Conservation (phyloP, 352 stramenopile species). For the Pythium dissotocum region DNA sequence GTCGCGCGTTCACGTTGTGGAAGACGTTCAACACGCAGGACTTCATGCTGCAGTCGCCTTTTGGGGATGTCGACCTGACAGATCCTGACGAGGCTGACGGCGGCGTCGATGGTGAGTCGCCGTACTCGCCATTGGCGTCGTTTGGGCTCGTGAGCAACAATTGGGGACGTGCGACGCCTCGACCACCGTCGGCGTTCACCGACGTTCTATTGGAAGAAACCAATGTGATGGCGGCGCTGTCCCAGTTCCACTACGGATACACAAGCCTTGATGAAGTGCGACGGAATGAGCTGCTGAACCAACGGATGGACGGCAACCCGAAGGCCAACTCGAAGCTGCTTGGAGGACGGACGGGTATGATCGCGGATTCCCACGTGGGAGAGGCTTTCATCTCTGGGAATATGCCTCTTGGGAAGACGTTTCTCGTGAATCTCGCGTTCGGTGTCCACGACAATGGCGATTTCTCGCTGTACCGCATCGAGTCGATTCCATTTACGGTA, state of each 20-base stretch:
- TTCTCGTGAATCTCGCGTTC: conserved; percentile 66
- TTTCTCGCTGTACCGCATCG: conserved; percentile 65
- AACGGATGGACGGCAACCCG: conserved; percentile 60
- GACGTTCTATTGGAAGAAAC: conserved; percentile 65
- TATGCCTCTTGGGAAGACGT: conserved; percentile 54
- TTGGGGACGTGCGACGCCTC: conserved; percentile 30
- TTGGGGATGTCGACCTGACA: neutral
- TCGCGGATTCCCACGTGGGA: conserved; percentile 65
- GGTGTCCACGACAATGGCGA: conserved; percentile 69
- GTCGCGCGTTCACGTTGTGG: conserved; percentile 69
- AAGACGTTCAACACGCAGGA: conserved; percentile 53
- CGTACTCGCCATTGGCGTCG: conserved; percentile 6
- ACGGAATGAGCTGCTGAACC: conserved; percentile 55
- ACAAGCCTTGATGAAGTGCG: conserved; percentile 55
- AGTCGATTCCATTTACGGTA: conserved; percentile 77
- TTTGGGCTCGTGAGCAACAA: conserved; percentile 37
- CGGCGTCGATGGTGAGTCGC: neutral
- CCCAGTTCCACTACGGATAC: conserved; percentile 73
- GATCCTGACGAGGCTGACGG: neutral
- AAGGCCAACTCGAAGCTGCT: conserved; percentile 72
- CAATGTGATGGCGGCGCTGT: conserved; percentile 71
- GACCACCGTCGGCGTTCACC: conserved; percentile 28
- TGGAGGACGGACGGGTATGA: conserved; percentile 44
- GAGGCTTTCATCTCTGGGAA: conserved; percentile 71
- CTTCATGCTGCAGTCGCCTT: conserved; percentile 24